phyloP scores from a whole-genome alignment of 768 basidiomycete species.

The Lepiota brunneoincarnata region DNA sequence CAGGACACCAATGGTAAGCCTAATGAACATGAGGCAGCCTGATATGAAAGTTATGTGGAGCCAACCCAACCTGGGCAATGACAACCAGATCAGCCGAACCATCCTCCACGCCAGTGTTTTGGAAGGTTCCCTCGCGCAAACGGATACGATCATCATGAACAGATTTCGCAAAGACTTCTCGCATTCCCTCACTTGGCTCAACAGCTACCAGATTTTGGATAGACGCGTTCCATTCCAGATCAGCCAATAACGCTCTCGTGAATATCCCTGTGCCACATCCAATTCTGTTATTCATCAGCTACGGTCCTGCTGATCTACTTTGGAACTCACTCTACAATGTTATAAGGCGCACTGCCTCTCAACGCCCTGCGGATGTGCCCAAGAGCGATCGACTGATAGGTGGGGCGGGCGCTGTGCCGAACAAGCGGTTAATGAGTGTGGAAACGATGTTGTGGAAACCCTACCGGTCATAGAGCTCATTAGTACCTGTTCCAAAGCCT shows the following conservation, averaged over 20 bases:
- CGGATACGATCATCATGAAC: conserved; percentile 52
- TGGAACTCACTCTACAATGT: conserved; percentile 65
- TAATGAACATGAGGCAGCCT: conserved; percentile 25
- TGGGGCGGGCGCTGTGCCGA: conserved; percentile 66
- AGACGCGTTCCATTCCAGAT: conserved; percentile 49
- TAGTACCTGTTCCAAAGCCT: conserved; percentile 81
- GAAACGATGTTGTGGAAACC: conserved; percentile 9
- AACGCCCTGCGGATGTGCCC: conserved; percentile 54
- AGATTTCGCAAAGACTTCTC: conserved; percentile 60
- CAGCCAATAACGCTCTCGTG: conserved; percentile 73
- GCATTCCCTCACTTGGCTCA: conserved; percentile 90
- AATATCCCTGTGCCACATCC: conserved; percentile 90
- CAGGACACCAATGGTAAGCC: conserved; percentile 94
- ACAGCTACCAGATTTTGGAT: conserved; percentile 62
- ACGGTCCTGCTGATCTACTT: background rate
- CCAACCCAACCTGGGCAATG: conserved; percentile 62
- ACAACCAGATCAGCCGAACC: conserved; percentile 78
- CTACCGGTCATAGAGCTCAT: conserved; percentile 77
- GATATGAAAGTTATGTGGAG: conserved; percentile 4
- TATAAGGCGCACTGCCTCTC: conserved; percentile 37
- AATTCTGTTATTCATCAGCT: conserved; percentile 42
- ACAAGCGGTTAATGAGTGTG: background rate
- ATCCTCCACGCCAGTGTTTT: conserved; percentile 54
- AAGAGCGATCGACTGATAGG: conserved; percentile 69
- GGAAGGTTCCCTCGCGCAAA: conserved; percentile 68